Base-by-base conservation (phyloP, 2,329 filamentous ascomycete species). In the Fusarium staphyleae region DNA sequence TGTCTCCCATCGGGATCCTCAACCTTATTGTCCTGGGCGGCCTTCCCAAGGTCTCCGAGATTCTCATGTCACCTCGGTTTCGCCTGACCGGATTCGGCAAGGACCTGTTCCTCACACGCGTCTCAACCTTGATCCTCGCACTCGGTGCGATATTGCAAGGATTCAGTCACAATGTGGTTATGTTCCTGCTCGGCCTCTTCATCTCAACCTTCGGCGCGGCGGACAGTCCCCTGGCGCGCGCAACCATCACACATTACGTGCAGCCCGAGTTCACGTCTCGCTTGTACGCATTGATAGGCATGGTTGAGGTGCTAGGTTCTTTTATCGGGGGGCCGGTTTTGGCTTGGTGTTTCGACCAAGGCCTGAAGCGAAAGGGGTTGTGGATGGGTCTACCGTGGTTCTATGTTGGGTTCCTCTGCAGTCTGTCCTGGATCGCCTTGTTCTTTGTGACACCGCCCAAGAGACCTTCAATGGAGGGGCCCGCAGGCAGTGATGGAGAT, bases 351-450 rank as follows among this genome's bases (percentile, higher is more conserved):
- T 78, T 78, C 44, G 70, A 72, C 4, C 45, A 63, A 11, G 75
- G 76, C 0, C 33, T 77, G 57, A 66, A 70, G 40, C 63, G 45
- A 43, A 73, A 70, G 48, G 74, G 75, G 0, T 14, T 69, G 1
- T 74, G 70, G 70, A 74, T 66, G 28, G 75, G 75, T 0, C 22
- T 77, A 48, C 75, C 75, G 4, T 78, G 72, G 69, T 69, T 76
- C 39, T 78, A 77, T 41, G 57, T 76, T 13, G 67, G 69, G 1
- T 52, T 69, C 11, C 55, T 76, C 5, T 72, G 63, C 6, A 41
- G 37, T 2, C 2, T 72, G 1, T 62, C 72, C 5, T 66, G 69
- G 51, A 43, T 65, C 2, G 71, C 70, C 0, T 45, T 73, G 7
- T 46, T 66, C 11, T 70, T 75, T 40, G 72, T 77, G 3, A 60